These are phyloP conservation scores for Penicillium crustosum DNA, from an alignment of 2,329 filamentous ascomycete species.

Conservation along the genomic window DNA sequence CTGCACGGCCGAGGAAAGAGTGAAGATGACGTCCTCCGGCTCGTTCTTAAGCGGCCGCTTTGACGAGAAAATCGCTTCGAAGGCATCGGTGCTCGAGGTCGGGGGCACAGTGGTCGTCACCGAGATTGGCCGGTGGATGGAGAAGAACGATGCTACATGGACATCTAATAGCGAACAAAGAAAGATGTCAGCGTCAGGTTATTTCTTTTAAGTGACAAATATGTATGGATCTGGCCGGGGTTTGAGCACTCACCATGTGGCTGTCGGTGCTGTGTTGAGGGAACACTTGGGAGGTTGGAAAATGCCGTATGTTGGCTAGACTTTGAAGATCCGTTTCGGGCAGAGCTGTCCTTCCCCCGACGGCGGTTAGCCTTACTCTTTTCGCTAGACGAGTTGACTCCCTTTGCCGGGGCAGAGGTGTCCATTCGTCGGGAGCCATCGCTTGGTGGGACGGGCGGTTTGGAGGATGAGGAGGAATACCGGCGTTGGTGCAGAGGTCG, in stretches of 20 bases:
- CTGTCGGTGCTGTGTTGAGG: constrained; percentile 50
- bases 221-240: background rate
- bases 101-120: constrained; percentile 78
- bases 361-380: constrained; percentile 39
- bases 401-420: constrained; percentile 41
- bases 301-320: constrained; percentile 41
- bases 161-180: constrained; percentile 61
- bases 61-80: constrained; percentile 79
- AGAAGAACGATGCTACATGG: constrained; percentile 89
- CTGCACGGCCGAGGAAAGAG: constrained; percentile 54
- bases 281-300: constrained; percentile 49
- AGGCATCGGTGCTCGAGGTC: constrained; percentile 68
- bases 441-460: constrained; percentile 47
- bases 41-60: constrained; percentile 48
- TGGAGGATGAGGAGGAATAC: constrained; percentile 51
- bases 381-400: constrained; percentile 39
- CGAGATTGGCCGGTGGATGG: constrained; percentile 89
- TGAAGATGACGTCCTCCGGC: constrained; percentile 63
- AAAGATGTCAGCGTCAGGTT: constrained; percentile 4
- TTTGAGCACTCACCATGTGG: constrained; percentile 43
- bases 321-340: constrained; percentile 35
- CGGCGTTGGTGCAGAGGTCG: constrained; percentile 46
- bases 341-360: constrained; percentile 37
- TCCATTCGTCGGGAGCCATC: constrained; percentile 46
- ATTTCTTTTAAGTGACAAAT: background rate